phyloP scores from a whole-genome alignment of 2,329 filamentous ascomycete genomes.

The Botrytis deweyae region DNA sequence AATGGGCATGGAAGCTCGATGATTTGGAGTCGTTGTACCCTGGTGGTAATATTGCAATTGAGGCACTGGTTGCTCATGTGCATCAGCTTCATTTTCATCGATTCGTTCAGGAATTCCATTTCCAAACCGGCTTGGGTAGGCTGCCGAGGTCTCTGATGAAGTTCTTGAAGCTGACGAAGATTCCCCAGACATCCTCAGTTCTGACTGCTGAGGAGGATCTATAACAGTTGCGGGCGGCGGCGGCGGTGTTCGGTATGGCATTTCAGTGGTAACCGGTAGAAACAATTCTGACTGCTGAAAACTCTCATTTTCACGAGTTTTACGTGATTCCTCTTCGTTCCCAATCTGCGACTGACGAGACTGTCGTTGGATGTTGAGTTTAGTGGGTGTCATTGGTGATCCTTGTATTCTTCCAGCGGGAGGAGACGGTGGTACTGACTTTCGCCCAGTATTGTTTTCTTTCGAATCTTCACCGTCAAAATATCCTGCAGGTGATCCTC shows the following conservation, averaged over 20 bases:
- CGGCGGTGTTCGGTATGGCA: constrained; percentile 34
- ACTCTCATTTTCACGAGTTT: constrained; percentile 20
- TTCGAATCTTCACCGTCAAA: constrained; percentile 28
- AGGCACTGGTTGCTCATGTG: constrained; percentile 44
- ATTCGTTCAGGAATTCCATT: constrained; percentile 25
- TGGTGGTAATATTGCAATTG: constrained; percentile 61
- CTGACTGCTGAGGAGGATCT: constrained; percentile 37
- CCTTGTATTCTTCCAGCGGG: constrained; percentile 45
- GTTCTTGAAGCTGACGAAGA: constrained; percentile 13
- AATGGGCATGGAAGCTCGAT: constrained; percentile 25
- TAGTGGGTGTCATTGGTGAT: constrained; percentile 56
- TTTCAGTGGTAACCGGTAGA: constrained; percentile 30
- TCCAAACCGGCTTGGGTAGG: constrained; percentile 9
- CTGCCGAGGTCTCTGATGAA: constrained; percentile 29
- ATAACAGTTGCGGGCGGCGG: constrained; percentile 30
- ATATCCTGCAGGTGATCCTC: constrained; percentile 20
- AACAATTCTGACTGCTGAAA: constrained; percentile 27
- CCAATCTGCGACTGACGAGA: constrained; percentile 54
- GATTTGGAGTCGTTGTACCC: constrained; percentile 45
- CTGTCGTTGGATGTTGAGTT: constrained; percentile 53
- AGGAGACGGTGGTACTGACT: constrained; percentile 32
- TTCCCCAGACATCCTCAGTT: constrained; percentile 23
- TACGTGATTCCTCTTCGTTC: constrained; percentile 26
- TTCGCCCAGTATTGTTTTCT: constrained; percentile 30
- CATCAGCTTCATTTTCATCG: constrained; percentile 31